Evolutionary conservation across 768 basidiomycete genomes (phyloP), one percentile per base, ranked within the genome.

Genomic region (Sporobolomyces phaffii): DNA sequence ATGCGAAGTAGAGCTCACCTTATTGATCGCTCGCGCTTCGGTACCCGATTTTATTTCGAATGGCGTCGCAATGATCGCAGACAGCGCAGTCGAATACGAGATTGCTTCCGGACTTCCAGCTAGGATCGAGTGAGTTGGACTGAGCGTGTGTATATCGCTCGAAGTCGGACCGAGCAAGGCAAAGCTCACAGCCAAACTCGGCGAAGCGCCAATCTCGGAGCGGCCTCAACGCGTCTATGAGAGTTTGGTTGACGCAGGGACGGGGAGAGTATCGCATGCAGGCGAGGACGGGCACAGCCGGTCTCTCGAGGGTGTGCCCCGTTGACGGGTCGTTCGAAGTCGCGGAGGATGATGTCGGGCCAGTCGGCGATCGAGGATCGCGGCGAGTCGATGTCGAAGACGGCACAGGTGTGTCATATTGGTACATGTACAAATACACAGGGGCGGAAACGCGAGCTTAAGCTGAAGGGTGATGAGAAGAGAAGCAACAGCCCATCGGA

Each of bases 221-320:
- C 20, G 53, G 58, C 14, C 48, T 44, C 4, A 64, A 33, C 2
- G 58, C 62, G 43, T 61, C 53, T 6, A 62, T 53, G 0, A 64
- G 47, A 1, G 5, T 48, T 29, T 69, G 68, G 14, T 69, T 69
- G 5, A 58, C 60, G 34, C 68, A 69, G 0, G 68, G 68, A 2
- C 68, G 41, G 0, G 53, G 63, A 24, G 47, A 50, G 17, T 40
- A 50, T 15, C 68, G 59, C 54, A 69, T 64, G 50, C 68, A 69
- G 8, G 68, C 45, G 22, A 69, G 63, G 20, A 52, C 53, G 0
- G 68, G 56, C 2, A 69, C 57, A 3, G 29, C 48, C 0, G 62
- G 65, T 0, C 65, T 36, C 5, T 56, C 54, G 26, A 57, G 10
- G 15, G 36, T 38, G 34, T 6, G 4, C n/a, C 36, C 34, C 14